Evolutionary conservation across 106 monocot species (phyloP).

Genomic region (Gastrodia elata): DNA sequence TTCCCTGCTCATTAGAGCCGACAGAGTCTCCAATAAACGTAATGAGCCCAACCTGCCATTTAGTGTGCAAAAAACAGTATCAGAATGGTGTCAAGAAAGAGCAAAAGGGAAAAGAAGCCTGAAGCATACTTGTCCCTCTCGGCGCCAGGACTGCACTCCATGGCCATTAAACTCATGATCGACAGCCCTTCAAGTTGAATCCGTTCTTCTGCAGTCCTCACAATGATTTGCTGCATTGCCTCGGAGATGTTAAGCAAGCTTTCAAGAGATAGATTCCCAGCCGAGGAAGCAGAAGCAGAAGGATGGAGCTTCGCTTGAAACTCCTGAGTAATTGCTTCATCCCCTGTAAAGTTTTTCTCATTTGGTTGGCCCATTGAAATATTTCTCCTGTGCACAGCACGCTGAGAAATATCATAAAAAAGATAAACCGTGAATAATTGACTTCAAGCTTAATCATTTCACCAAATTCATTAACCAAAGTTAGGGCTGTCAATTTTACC

Average conservation of each 20-base stretch:
- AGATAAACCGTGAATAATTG: not conserved
- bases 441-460: not conserved
- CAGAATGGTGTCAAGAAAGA: constrained; percentile 8
- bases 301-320: constrained; percentile 1
- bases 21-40: constrained; percentile 29
- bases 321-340: constrained; percentile 2
- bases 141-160: constrained; percentile 25
- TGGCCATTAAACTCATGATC: constrained; percentile 53
- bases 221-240: constrained; percentile 22
- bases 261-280: constrained; percentile 23
- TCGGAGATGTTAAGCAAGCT: constrained; percentile 26
- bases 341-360: constrained; percentile 8
- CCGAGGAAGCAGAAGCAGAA: constrained; percentile 6
- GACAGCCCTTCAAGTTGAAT: constrained; percentile 29
- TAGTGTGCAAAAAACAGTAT: constrained; percentile 6
- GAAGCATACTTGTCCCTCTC: constrained; percentile 43
- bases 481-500: not conserved
- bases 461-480: not conserved
- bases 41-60: constrained; percentile 55
- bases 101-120: constrained; percentile 9
- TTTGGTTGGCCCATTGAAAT: constrained; percentile 25
- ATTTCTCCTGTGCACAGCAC: constrained; percentile 62
- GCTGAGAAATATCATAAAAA: constrained; percentile 53
- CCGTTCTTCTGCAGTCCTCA: constrained; percentile 16
- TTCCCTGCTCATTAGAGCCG: constrained; percentile 41